A percentile compares a stretch with the other conserved stretches of the same genome.
phyloP scores from a whole-genome alignment of 805 yeast genomes.

The Ascoidea asiatica region DNA sequence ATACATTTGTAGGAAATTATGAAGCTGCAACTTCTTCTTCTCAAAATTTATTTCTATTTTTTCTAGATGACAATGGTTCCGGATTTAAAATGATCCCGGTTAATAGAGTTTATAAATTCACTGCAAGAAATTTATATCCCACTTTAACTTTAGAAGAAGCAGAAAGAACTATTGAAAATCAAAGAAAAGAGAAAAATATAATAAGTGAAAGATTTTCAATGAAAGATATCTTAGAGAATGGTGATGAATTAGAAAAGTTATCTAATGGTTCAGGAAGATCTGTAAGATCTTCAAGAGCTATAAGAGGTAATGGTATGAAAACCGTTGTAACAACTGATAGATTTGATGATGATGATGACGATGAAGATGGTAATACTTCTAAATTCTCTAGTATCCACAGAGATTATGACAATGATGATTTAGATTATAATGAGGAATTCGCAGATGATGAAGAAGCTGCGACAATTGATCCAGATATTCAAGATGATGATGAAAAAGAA shows the following conservation, averaged over 20 bases:
- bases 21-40: constrained; percentile 61
- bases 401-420: constrained; percentile 78
- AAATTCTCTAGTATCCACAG: constrained; percentile 19
- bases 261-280: background rate
- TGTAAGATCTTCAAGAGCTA: constrained; percentile 7
- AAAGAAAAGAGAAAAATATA: constrained; percentile 76
- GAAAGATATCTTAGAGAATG: constrained; percentile 37
- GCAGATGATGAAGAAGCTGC: constrained; percentile 99
- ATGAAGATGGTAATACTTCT: constrained; percentile 25
- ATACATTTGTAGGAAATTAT: constrained; percentile 91
- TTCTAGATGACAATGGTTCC: constrained; percentile 64
- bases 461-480: constrained; percentile 63
- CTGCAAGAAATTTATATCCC: constrained; percentile 86
- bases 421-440: constrained; percentile 93
- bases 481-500: constrained; percentile 78
- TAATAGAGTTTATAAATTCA: constrained; percentile 85
- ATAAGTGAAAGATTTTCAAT: constrained; percentile 74
- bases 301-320: constrained; percentile 22
- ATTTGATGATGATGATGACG: constrained; percentile 19
- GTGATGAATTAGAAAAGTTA: constrained; percentile 25
- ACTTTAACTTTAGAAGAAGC: constrained; percentile 94
- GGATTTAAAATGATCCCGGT: constrained; percentile 84
- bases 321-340: constrained; percentile 29
- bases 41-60: constrained; percentile 62
- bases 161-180: constrained; percentile 82